Percentiles rank a stretch among this genome's conserved stretches.
Evolutionary conservation across 257 asterid genomes (phyloP).

Genomic region (Scutellaria baicalensis): DNA sequence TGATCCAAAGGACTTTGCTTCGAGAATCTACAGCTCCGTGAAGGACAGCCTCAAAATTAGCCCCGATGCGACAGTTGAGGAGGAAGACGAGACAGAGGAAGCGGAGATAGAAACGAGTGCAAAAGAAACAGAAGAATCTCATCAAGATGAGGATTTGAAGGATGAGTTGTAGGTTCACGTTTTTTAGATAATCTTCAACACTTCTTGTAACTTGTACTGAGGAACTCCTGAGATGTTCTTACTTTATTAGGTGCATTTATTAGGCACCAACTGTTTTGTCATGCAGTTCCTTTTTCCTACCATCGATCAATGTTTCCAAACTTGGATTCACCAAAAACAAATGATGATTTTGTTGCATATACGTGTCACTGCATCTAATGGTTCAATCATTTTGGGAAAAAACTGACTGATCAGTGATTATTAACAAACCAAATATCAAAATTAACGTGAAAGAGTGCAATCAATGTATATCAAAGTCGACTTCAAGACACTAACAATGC

Average conservation of each 20-base stretch:
- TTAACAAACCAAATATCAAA: no score
- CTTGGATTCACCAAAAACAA: background rate
- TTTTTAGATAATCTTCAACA: background rate
- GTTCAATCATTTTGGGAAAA: no score
- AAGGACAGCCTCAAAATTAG: constrained; percentile 62
- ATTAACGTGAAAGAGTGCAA: no score
- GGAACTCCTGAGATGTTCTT: background rate
- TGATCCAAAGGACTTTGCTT: constrained; percentile 85
- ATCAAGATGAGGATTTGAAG: constrained; percentile 33
- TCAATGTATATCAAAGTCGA: no score
- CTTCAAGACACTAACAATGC: no score
- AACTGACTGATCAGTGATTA: no score
- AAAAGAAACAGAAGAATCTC: constrained; percentile 25
- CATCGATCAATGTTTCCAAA: background rate
- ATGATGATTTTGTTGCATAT: background rate
- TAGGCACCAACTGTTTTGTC: no score
- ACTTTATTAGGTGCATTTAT: background rate
- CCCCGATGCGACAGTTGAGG: constrained; percentile 69
- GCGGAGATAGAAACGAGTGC: constrained; percentile 32
- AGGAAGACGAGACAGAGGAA: constrained; percentile 70
- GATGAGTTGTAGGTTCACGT: constrained; percentile 60
- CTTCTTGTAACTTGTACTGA: background rate
- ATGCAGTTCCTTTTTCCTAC: no score
- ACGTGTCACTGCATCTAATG: no score
- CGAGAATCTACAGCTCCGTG: constrained; percentile 62